Evolutionary conservation across 768 basidiomycete genomes (phyloP).

Genomic region (Russula virescens): DNA sequence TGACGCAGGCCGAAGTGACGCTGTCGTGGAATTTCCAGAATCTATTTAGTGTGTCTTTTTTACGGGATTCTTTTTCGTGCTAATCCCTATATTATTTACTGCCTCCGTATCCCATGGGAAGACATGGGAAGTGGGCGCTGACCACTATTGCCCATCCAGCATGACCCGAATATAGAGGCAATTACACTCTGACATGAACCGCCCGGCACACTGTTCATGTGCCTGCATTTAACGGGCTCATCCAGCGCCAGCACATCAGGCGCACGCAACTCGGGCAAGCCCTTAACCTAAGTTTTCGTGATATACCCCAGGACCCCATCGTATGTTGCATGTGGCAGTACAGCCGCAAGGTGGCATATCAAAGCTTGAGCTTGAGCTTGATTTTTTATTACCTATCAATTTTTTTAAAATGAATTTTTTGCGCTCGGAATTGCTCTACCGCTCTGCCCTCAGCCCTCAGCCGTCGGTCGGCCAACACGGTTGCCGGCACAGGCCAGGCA

Average conservation of each 20-base stretch:
- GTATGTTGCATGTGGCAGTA: too few relatives aligned
- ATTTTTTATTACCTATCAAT: too few relatives aligned
- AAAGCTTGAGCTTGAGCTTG: too few relatives aligned
- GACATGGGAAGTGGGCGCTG: not conserved
- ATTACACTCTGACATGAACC: too few relatives aligned
- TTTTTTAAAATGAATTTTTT: too few relatives aligned
- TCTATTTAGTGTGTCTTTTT: not conserved
- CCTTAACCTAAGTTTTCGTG: too few relatives aligned
- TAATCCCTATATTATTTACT: not conserved
- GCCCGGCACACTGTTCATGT: not conserved
- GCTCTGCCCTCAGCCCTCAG: too few relatives aligned
- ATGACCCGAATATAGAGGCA: not conserved
- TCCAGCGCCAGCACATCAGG: not conserved
- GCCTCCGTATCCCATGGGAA: not conserved
- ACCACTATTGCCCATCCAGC: not conserved
- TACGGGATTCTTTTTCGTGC: not conserved
- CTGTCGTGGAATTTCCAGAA: slow-evolving; percentile 7
- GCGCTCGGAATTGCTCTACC: too few relatives aligned
- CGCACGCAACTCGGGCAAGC: too few relatives aligned
- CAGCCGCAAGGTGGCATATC: too few relatives aligned
- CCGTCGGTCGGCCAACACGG: not conserved
- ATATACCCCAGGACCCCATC: too few relatives aligned
- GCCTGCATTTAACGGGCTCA: not conserved
- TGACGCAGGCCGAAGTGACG: not conserved
- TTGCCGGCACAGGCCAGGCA: not conserved